A percentile compares a stretch with the other conserved stretches of the same genome.
These are phyloP conservation scores for Fusarium musae DNA, from an alignment of 2,329 filamentous ascomycete species.

Conservation along the genomic window DNA sequence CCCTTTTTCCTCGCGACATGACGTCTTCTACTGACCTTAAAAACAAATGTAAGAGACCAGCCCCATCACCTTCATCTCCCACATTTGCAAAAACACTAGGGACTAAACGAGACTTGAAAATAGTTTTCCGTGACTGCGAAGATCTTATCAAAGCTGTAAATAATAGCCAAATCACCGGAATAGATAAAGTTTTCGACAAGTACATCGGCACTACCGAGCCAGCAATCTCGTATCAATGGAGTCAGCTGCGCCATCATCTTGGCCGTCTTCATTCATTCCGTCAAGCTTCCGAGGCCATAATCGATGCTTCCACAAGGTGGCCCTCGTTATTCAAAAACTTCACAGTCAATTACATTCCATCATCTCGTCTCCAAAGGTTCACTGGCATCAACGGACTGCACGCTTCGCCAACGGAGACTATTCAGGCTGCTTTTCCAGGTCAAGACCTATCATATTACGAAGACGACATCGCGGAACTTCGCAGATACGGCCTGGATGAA, in stretches of 20 bases:
- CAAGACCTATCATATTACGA: not conserved
- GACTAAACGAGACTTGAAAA: not conserved
- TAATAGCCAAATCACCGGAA: not conserved
- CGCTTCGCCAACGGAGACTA: not conserved
- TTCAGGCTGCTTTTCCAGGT: not conserved
- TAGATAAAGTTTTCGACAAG: not conserved
- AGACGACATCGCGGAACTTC: not conserved
- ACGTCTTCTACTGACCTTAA: not conserved
- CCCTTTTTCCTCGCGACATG: conserved; percentile 4
- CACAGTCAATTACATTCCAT: not conserved
- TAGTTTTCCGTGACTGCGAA: conserved; percentile 5
- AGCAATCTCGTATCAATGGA: not conserved
- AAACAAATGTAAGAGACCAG: not conserved
- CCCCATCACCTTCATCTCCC: not conserved
- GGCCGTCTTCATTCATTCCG: conserved; percentile 7
- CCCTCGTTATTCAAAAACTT: not conserved
- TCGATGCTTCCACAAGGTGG: not conserved
- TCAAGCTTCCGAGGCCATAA: not conserved
- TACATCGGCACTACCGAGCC: not conserved
- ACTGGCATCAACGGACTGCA: no score
- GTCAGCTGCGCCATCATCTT: conserved; percentile 5
- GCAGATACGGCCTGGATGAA: not conserved
- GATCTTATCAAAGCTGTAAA: conserved; percentile 8
- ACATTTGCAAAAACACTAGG: not conserved
- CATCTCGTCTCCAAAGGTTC: not conserved